phyloP scores from a whole-genome alignment of 257 asterid genomes.

The Solanum rostratum region DNA sequence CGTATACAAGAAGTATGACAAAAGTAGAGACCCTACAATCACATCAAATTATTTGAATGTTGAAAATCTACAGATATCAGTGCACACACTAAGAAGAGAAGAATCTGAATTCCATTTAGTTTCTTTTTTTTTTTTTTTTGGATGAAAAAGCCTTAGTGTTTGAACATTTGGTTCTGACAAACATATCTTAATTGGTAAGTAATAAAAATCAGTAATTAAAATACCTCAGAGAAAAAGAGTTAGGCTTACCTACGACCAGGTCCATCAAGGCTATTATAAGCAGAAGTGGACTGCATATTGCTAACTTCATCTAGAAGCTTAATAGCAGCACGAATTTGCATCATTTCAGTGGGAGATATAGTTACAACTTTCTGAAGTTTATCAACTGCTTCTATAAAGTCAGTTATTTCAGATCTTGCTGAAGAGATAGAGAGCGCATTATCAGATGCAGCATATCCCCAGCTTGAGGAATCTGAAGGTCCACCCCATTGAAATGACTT shows the following conservation, averaged over 20 bases:
- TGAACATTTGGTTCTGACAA: neutral
- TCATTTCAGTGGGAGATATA: conserved; percentile 49
- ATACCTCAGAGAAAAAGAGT: neutral
- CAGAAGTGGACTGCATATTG: conserved; percentile 46
- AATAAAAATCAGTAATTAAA: neutral
- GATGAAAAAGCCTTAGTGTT: neutral
- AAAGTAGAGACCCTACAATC: neutral
- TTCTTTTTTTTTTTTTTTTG: neutral
- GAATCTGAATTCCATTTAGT: neutral
- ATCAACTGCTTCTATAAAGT: conserved; percentile 51
- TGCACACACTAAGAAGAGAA: neutral
- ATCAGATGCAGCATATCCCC: conserved; percentile 31
- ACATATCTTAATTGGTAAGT: neutral
- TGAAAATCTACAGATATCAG: neutral
- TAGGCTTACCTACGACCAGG: conserved; percentile 71
- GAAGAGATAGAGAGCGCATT: conserved; percentile 24
- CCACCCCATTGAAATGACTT: conserved; percentile 57
- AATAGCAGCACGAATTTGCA: conserved; percentile 64
- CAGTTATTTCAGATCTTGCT: conserved; percentile 43
- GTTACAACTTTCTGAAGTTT: conserved; percentile 27
- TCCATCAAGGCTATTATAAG: conserved; percentile 89
- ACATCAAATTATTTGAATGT: neutral
- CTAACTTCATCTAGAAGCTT: conserved; percentile 71
- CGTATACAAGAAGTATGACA: neutral
- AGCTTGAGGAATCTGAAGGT: conserved; percentile 27